Conservation (phyloP, 495 filamentous ascomycete species). For the Penicillium waksmanii region DNA sequence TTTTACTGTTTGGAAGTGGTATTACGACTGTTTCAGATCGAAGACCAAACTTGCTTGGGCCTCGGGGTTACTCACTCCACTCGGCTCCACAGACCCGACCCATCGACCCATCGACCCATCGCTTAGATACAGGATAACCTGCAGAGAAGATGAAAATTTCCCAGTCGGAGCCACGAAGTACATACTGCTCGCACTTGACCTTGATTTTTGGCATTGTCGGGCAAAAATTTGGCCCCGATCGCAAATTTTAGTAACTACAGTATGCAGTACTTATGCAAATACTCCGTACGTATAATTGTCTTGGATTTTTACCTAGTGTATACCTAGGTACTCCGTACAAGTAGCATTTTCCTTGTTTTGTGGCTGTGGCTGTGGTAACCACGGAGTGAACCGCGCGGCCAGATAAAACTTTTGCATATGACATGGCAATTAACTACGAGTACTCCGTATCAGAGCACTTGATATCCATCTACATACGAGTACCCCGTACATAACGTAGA, state of each 20-base stretch:
- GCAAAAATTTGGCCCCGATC: not conserved
- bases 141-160: conserved; percentile 8
- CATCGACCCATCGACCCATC: not conserved
- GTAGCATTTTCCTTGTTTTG: no score
- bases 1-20: conserved; percentile 1
- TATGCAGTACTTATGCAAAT: no score
- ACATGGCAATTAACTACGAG: no score
- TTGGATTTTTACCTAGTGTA: no score
- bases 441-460: no score
- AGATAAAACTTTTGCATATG: not conserved
- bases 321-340: no score
- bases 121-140: conserved; percentile 8
- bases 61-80: conserved; percentile 23
- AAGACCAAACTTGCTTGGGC: conserved; percentile 8
- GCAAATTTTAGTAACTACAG: not conserved
- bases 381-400: not conserved
- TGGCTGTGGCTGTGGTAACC: no score
- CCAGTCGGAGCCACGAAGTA: not conserved
- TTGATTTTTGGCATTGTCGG: not conserved
- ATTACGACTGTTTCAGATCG: conserved; percentile 33
- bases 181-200: not conserved
- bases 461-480: no score
- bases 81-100: conserved; percentile 4
- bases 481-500: no score
- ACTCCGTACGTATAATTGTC: no score